Conservation (phyloP, 2,329 filamentous ascomycete genomes). For the Helicocarpus griseus region DNA sequence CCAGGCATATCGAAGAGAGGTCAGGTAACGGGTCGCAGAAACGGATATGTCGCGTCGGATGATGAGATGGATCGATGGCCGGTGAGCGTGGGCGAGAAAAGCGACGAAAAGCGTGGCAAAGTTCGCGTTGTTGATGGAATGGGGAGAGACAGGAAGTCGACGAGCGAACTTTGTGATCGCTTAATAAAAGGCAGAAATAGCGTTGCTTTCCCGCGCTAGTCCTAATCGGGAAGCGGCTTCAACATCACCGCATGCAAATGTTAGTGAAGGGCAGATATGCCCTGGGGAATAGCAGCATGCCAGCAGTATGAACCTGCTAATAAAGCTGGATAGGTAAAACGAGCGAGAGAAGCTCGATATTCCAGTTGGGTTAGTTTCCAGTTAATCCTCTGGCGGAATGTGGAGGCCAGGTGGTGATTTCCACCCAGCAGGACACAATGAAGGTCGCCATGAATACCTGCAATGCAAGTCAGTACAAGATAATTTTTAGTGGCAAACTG, state of each 20-base stretch:
- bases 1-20: constrained; percentile 53
- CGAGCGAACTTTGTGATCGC: constrained; percentile 22
- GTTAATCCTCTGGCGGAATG: not conserved
- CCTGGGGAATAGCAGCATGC: not conserved
- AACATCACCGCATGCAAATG: not conserved
- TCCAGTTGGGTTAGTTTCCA: not conserved
- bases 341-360: not conserved
- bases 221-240: constrained; percentile 21
- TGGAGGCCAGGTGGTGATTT: not conserved
- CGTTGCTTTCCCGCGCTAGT: constrained; percentile 24
- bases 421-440: not conserved
- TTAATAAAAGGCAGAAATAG: constrained; percentile 21
- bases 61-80: constrained; percentile 16
- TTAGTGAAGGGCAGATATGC: not conserved
- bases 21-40: constrained; percentile 8
- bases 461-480: not conserved
- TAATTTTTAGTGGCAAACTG: not conserved
- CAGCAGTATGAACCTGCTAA: not conserved
- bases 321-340: not conserved
- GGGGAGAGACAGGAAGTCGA: constrained; percentile 24
- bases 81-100: constrained; percentile 15
- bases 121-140: constrained; percentile 34
- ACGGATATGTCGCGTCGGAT: constrained; percentile 20
- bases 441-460: not conserved
- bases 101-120: constrained; percentile 6